Base-by-base conservation (phyloP, 805 yeast species). In the Cyberlindnera subsufficiens region DNA sequence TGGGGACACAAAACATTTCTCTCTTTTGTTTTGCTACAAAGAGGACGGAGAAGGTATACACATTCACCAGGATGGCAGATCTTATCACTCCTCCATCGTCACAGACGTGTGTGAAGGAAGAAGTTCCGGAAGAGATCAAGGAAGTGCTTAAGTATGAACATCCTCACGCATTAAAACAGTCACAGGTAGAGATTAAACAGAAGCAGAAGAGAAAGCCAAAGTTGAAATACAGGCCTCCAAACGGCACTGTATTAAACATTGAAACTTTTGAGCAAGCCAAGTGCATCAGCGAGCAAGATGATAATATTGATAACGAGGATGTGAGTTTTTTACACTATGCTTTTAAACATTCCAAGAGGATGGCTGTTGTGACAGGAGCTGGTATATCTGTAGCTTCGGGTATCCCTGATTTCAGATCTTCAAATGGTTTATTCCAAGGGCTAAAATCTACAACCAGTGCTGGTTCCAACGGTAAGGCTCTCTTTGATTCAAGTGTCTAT, bases 321-420 rank as follows among this genome's bases (percentile, higher is more conserved):
- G 60, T 78, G 11, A 66, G 71, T 7, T 75, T 78, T 46, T 53
- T 81, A 20, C 71, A 70, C 42, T 74, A 77, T 57, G 77, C 78
- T 0, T 56, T 81, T 19, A 60, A 58, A 30, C 69, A 82, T 51
- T 71, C 90, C 27, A 76, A 72, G 49, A 73, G 74, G 47, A 66
- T 82, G 27, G 71, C 86, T 3, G 75, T 82, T 25, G 72, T 89
- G 25, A 77, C 90, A 1, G 97, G 97, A 10, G 97, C 97, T 15
- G 96, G 96, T 3, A 77, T 86, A 16, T 86, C 96, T 11, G 93
- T 90, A 42, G 83, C 85, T 25, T 87, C 95, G 1, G 96, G 96
- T 5, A 89, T 88, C 32, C 96, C 96, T 4, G 93, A 84, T 54
- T 84, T 88, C 57, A 67, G 96, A 58, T 84, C 95, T 7, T 75